A percentile compares a stretch with the other conserved stretches of the same genome.
Evolutionary conservation across 2,329 filamentous ascomycete species (phyloP).

Genomic region (Penicillium oxalicum): DNA sequence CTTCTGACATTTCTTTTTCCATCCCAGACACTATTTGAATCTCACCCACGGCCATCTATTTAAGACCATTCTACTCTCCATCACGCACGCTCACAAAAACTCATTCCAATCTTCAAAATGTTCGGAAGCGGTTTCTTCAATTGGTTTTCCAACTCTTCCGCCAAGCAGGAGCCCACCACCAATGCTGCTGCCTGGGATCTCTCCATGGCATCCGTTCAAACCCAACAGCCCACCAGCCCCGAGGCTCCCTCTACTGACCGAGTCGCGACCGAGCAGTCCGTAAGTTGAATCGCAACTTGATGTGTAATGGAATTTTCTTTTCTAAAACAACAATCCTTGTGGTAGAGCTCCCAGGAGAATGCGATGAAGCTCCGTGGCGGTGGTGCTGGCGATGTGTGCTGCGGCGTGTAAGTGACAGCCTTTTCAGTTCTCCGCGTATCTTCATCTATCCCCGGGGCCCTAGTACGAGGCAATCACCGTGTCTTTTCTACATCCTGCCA

Average conservation of each 20-base stretch:
- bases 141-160: conserved; percentile 19
- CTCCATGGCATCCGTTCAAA: conserved; percentile 19
- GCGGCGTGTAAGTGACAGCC: conserved; percentile 24
- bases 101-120: conserved; percentile 9
- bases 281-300: conserved; percentile 9
- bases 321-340: too few species aligned
- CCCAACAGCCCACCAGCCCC: conserved; percentile 23
- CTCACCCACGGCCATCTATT: background rate
- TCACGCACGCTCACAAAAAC: background rate
- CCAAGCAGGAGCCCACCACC: conserved; percentile 14
- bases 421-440: background rate
- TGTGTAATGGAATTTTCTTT: too few species aligned
- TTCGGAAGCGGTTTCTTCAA: conserved; percentile 17
- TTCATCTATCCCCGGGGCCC: too few species aligned
- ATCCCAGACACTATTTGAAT: too few species aligned
- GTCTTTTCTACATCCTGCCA: too few species aligned
- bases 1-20: too few species aligned
- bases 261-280: conserved; percentile 20
- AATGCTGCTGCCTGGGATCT: conserved; percentile 16
- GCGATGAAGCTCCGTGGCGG: conserved; percentile 28
- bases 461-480: too few species aligned
- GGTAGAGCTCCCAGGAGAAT: conserved; percentile 16
- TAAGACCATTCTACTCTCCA: conserved; percentile 1
- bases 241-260: conserved; percentile 18
- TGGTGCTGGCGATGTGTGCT: conserved; percentile 27